Evolutionary conservation across 208 protist species (phyloP).

Genomic region (Tritrichomonas musculus): DNA sequence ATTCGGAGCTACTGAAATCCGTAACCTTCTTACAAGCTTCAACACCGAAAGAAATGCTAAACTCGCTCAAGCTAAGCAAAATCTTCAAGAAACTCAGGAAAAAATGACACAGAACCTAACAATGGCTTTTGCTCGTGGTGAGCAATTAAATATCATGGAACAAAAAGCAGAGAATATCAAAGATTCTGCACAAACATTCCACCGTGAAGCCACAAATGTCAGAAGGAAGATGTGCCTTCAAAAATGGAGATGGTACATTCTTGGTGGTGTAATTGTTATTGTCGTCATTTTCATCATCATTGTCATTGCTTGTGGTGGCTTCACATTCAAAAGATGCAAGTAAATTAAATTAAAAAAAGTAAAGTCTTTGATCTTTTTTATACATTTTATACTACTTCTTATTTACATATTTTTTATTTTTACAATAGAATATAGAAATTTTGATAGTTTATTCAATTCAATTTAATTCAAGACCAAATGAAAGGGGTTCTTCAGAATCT

Average conservation of each 20-base stretch:
- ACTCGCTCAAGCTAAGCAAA: neutral
- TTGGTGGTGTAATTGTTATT: neutral
- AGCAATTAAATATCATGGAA: constrained; percentile 18
- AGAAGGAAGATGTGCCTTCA: constrained; percentile 15
- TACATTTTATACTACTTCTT: too few species aligned
- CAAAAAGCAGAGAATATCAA: constrained; percentile 22
- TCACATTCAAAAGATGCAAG: neutral
- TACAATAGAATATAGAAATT: too few species aligned
- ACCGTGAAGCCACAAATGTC: constrained; percentile 2
- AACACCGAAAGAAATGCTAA: neutral
- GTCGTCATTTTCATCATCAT: neutral
- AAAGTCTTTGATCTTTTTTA: too few species aligned
- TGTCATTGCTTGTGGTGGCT: neutral
- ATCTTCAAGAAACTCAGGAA: neutral
- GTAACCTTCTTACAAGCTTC: neutral
- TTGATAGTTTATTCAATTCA: too few species aligned
- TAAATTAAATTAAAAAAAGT: too few species aligned
- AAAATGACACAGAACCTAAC: constrained; percentile 31
- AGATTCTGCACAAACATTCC: neutral
- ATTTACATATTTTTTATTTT: too few species aligned
- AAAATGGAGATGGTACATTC: neutral
- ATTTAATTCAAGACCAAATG: too few species aligned
- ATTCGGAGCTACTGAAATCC: neutral
- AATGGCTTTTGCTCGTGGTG: neutral
- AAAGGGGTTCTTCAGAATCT: too few species aligned